A percentile compares a stretch with the other conserved stretches of the same genome.
These are phyloP conservation scores for Astragalus membranaceus DNA, from an alignment of 306 rosid species.

Conservation along the genomic window DNA sequence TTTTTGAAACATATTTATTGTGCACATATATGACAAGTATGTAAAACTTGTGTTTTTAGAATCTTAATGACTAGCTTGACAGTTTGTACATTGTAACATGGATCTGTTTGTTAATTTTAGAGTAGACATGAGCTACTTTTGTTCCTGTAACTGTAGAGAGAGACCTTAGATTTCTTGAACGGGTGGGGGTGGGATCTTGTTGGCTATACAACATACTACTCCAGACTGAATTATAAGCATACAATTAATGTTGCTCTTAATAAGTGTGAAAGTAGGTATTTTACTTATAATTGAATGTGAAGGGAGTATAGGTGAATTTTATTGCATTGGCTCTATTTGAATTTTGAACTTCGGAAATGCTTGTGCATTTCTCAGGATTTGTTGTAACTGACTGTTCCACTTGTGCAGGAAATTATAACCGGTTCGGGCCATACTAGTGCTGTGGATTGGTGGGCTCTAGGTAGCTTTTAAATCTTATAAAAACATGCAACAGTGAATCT, in stretches of 20 bases:
- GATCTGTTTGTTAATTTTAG: neutral
- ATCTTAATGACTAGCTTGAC: neutral
- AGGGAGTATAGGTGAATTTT: neutral
- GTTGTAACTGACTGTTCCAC: constrained; percentile 7
- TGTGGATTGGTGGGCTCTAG: constrained; percentile 99
- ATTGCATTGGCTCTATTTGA: neutral
- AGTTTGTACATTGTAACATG: neutral
- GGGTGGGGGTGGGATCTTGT: neutral
- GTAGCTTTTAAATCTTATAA: constrained; percentile 32
- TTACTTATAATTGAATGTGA: too few relatives aligned
- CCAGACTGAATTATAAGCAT: too few relatives aligned
- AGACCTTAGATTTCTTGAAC: neutral
- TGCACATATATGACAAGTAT: neutral
- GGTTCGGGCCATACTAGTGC: constrained; percentile 98
- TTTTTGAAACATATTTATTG: neutral
- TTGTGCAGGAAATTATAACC: constrained; percentile 84
- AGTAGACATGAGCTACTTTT: too few relatives aligned
- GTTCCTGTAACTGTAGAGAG: neutral
- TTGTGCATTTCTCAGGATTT: constrained; percentile 2
- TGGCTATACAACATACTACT: neutral
- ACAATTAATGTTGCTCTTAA: too few relatives aligned
- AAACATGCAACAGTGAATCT: neutral
- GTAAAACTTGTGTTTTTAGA: neutral
- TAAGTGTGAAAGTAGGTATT: too few relatives aligned
- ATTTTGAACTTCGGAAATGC: neutral